A percentile compares a stretch with the other conserved stretches of the same genome.
phyloP scores from a whole-genome alignment of 805 yeast genomes.

The Sugiyamaella mastotermitis region DNA sequence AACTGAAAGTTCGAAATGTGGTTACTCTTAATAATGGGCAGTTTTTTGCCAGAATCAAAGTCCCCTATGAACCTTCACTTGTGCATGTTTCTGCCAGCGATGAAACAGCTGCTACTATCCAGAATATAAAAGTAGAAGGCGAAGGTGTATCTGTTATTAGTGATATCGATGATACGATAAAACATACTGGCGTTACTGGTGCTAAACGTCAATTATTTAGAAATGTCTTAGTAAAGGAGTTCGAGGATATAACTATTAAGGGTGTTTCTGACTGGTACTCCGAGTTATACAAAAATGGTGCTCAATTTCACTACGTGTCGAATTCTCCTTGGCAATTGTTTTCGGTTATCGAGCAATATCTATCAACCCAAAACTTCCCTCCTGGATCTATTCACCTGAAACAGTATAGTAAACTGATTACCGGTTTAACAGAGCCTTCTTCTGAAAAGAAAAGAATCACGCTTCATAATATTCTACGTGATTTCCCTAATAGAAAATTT shows the following conservation, averaged over 20 bases:
- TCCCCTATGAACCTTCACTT: constrained; percentile 56
- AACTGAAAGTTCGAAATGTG: constrained; percentile 20
- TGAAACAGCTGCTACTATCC: constrained; percentile 40
- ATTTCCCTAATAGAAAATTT: constrained; percentile 73
- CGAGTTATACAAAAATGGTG: constrained; percentile 39
- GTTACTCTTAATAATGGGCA: constrained; percentile 64
- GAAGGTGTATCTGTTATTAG: constrained; percentile 69
- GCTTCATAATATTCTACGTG: constrained; percentile 54
- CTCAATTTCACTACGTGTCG: constrained; percentile 86
- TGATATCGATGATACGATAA: constrained; percentile 93
- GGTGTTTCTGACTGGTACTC: constrained; percentile 71
- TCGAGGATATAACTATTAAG: constrained; percentile 62
- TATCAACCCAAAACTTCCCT: constrained; percentile 56
- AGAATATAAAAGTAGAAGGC: constrained; percentile 12
- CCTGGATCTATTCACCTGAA: constrained; percentile 79
- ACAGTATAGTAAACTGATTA: constrained; percentile 75
- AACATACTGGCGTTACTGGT: constrained; percentile 83
- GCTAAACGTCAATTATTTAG: constrained; percentile 79
- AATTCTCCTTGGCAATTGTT: constrained; percentile 92
- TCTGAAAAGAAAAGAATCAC: constrained; percentile 70
- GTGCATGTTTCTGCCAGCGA: constrained; percentile 31
- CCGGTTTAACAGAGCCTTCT: constrained; percentile 82
- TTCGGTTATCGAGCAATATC: constrained; percentile 51
- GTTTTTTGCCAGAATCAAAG: constrained; percentile 47
- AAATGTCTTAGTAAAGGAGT: constrained; percentile 66